Evolutionary conservation across 2,329 filamentous ascomycete genomes (phyloP).

Genomic region (Fonsecaea monophora): DNA sequence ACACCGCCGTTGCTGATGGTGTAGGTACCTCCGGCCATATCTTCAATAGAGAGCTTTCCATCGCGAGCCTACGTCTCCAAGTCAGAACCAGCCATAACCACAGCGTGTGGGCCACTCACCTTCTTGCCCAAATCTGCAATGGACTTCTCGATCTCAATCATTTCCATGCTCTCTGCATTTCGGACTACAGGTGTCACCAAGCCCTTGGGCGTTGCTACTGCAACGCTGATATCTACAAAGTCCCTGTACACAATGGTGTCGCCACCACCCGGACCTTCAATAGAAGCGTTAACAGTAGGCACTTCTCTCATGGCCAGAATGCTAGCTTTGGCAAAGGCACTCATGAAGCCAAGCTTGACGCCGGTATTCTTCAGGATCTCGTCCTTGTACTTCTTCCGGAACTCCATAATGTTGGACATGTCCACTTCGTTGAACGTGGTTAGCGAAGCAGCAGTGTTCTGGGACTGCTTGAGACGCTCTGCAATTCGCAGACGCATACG

Average conservation of each 20-base stretch:
- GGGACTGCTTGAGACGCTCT: slow-evolving; percentile 97
- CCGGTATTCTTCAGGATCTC: slow-evolving; percentile 94
- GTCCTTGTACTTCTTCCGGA: slow-evolving; percentile 97
- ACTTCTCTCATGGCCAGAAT: slow-evolving; percentile 93
- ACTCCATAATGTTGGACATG: slow-evolving; percentile 97
- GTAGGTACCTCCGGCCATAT: slow-evolving; percentile 98
- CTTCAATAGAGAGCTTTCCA: slow-evolving; percentile 96
- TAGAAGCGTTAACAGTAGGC: slow-evolving; percentile 94
- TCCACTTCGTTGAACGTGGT: slow-evolving; percentile 99
- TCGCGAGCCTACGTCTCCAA: slow-evolving; percentile 73
- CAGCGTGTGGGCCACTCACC: slow-evolving; percentile 57
- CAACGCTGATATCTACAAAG: slow-evolving; percentile 97
- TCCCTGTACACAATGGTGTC: slow-evolving; percentile 98
- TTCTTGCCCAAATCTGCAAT: slow-evolving; percentile 97
- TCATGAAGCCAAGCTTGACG: slow-evolving; percentile 99
- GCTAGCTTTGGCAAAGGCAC: slow-evolving; percentile 88
- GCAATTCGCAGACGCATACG: slow-evolving; percentile 97
- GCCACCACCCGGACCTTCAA: slow-evolving; percentile 91
- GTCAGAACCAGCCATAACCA: slow-evolving; percentile 16
- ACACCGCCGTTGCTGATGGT: slow-evolving; percentile 97
- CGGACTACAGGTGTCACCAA: slow-evolving; percentile 95
- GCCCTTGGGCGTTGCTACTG: slow-evolving; percentile 96
- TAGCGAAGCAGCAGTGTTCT: slow-evolving; percentile 95
- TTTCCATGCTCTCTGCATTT: slow-evolving; percentile 86
- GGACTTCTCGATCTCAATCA: slow-evolving; percentile 85